phyloP scores from a whole-genome alignment of 2,329 filamentous ascomycete genomes.

The Stachybotrys elegans region DNA sequence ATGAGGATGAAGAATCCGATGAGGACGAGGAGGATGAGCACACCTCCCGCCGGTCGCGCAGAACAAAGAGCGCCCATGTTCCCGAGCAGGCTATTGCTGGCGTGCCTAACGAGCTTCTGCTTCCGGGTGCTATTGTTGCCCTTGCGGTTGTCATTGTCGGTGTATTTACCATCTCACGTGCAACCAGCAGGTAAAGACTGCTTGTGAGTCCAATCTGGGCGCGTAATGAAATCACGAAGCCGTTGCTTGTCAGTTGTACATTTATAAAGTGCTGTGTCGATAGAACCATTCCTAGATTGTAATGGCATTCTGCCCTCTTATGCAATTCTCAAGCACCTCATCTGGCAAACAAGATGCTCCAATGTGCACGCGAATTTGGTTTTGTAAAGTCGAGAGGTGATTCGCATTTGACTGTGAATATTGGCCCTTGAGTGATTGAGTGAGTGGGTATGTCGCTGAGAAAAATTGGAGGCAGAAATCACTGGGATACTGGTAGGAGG shows the following conservation, averaged over 20 bases:
- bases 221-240: conserved; percentile 32
- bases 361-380: too few relatives aligned
- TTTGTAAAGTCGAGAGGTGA: too few relatives aligned
- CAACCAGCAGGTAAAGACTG: conserved; percentile 50
- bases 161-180: conserved; percentile 82
- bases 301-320: too few relatives aligned
- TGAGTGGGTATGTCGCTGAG: too few relatives aligned
- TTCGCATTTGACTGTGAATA: too few relatives aligned
- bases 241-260: conserved; percentile 23
- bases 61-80: conserved; percentile 33
- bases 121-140: conserved; percentile 93
- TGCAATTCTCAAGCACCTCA: too few relatives aligned
- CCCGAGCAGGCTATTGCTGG: conserved; percentile 81
- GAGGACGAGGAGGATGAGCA: conserved; percentile 49
- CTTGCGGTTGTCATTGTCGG: conserved; percentile 89
- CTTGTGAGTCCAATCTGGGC: too few relatives aligned
- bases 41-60: conserved; percentile 39
- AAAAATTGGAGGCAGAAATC: too few relatives aligned
- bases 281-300: conserved; percentile 20
- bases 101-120: conserved; percentile 87
- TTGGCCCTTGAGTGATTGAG: too few relatives aligned
- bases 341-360: too few relatives aligned
- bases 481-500: neutral
- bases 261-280: conserved; percentile 21
- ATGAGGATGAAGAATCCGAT: conserved; percentile 53